Base-by-base conservation (phyloP, 169 alveolate genomes). In the Theileria equi region DNA sequence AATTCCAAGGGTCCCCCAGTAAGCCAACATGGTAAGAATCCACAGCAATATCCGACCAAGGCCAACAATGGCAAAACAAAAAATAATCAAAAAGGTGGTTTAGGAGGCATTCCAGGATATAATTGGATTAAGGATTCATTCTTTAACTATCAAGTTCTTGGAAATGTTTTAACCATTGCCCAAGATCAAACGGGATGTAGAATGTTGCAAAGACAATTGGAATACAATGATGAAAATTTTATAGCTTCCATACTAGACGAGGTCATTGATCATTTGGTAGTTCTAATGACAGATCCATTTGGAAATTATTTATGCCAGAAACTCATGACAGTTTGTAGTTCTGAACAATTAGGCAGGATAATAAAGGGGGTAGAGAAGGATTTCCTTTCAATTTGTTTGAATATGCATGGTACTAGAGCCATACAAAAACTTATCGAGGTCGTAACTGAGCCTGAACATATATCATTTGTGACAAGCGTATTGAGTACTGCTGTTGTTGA, bases 251-350 rank as follows among this genome's bases (percentile, higher is more conserved):
- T 90, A 32, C 86, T 80, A 35, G 83, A 88, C 4, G 90, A 88
- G 41, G 87, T 91, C 0, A 54, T 90, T 34, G 88, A 88, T 16
- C 88, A 90, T 69, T 64, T 91, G 44, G 78, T 62, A 4, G 90
- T 81, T 44, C 78, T 93, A 23, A 94, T 94, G 93, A 88, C 82
- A 16, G 97, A 95, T 61, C 94, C 96, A 17, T 95, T 93, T 65
- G 98, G 98, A 4, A 95, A 95, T 72, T 95, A 95, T 72, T 81
- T 95, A 53, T 91, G 96, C 36, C 96, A 95, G 64, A 95, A 95
- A 79, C 81, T 95, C 52, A 79, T 95, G 71, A 92, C 93, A 61
- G 92, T 81, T 44, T 78, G 93, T 41, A 60, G 69, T 31, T 50
- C 80, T 19, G 81, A 53, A 16, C 90, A 76, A 50, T 64, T 90